Base-by-base conservation (phyloP, 2,329 filamentous ascomycete species). In the Cladosporium sp. region DNA sequence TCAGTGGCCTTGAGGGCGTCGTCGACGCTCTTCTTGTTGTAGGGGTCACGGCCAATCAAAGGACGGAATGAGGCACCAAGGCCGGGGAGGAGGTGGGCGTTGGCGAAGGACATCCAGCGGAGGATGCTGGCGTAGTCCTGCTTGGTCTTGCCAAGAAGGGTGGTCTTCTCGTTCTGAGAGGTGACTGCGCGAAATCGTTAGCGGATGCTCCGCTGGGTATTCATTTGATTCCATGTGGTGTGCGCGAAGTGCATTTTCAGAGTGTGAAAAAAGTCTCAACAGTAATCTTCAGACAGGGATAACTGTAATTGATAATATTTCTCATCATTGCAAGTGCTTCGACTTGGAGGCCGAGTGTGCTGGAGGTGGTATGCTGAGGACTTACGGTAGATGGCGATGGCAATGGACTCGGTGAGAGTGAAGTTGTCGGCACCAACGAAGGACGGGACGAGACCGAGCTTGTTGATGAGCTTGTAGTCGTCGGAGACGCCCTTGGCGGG, bases 161-260 rank as follows among this genome's bases (percentile, higher is more conserved):
- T 96, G 76, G 95, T 99, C 91, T 98, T 98, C 90, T 98, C 95
- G 82, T 99, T 99, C 86, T 99, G 95, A 75, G 95, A 98, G 77
- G 95, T 93, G 80, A 99, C 95, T 98, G 78, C 65, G 74, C 72
- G 77, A 67, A 47, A 55, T 49, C 36, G 61, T 64, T 57, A 64
- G 61, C 61, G 36, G 44, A 18, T 64, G 51, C 30, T 52, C 34
- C 51, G 51, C 61, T 11, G 21, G 49, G 15, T 38, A 59, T 36
- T 51, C 41, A 15, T 38, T 51, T 44, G 38, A 41, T 59, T 59
- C 54, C 30, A 59, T 21, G 18, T 38, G 44, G 55, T 52, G 21
- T 59, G 63, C 41, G 54, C 57, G 21, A 51, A 36, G 28, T 47
- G 54, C 41, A n/a, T 47, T 74, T 75, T 93, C 90, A 92, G 90